Base-by-base conservation (phyloP, 495 filamentous ascomycete genomes). In the Pyrenopolyporus hunteri region DNA sequence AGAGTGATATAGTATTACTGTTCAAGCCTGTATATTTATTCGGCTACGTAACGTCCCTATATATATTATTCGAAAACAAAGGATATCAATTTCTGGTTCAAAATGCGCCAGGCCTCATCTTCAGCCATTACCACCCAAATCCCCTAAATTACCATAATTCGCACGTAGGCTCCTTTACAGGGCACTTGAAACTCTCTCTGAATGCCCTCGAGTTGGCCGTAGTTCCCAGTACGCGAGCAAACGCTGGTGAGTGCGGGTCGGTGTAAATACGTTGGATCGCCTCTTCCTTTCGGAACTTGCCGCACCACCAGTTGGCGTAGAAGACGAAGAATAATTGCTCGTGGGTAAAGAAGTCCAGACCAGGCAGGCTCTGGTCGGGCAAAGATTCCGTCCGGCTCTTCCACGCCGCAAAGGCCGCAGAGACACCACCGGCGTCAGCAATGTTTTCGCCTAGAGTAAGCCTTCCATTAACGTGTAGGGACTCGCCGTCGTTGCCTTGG, bases 391-490 rank as follows among this genome's bases (percentile, higher is more conserved):
- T 67, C 2, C 78, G 81, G 56, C 79, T 78, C 69, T 85, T 82
- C 89, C 89, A 92, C 1, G 87, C 86, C 7, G 80, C 77, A 61
- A 83, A 92, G 1, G 86, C 78, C 1, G 86, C 86, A 22, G 78
- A 75, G 14, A 92, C 63, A 4, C 89, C 89, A 26, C 88, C 89
- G 1, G 88, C 87, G 69, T 92, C 89, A 3, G 88, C 87, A 46
- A 91, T 88, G 65, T 91, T 91, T 76, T 92, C 89, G 14, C 86
- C 87, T 3, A 89, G 76, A 0, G 89, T 91, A 20, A 87, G 73
- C 14, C 73, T 73, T 28, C 88, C 89, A 57, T 89, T 89, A 50
- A 90, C 85, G 66, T 90, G 84, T 1, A 86, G 76, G 4, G 80
- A 74, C 59, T 85, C 78, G 23, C 77, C 82, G 20, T 83, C 75